A percentile compares a stretch with the other conserved stretches of the same genome.
Conservation (phyloP, 2,329 filamentous ascomycete species). For the Parastagonospora nodorum region DNA sequence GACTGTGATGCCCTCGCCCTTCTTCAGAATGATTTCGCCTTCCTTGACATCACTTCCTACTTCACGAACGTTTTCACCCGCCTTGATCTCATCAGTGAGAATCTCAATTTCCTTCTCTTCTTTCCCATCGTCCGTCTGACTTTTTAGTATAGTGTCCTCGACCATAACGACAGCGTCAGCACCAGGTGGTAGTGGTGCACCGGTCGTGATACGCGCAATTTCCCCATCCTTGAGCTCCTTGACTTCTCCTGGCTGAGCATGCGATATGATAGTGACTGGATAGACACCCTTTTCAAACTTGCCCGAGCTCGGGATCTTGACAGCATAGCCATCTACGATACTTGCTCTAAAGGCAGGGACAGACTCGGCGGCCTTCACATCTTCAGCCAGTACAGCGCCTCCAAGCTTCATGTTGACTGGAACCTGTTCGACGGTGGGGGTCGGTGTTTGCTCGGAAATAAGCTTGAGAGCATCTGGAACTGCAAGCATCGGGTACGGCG, state of each 20-base stretch:
- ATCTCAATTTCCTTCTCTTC: constrained; percentile 92
- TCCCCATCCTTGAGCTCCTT: constrained; percentile 71
- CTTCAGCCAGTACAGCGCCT: constrained; percentile 79
- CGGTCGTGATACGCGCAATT: constrained; percentile 90
- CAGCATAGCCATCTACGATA: constrained; percentile 94
- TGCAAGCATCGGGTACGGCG: constrained; percentile 89
- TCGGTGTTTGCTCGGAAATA: constrained; percentile 75
- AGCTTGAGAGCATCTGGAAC: constrained; percentile 79
- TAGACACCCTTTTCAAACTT: constrained; percentile 74
- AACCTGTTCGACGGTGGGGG: constrained; percentile 60
- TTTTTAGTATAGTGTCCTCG: constrained; percentile 82
- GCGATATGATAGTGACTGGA: constrained; percentile 83
- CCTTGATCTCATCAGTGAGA: constrained; percentile 72
- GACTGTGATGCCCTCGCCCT: constrained; percentile 81
- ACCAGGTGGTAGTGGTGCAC: constrained; percentile 84
- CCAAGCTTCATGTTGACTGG: constrained; percentile 70
- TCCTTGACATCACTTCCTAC: constrained; percentile 83
- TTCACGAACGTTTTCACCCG: constrained; percentile 88
- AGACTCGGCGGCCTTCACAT: constrained; percentile 77
- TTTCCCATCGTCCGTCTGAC: constrained; percentile 74
- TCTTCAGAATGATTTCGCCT: constrained; percentile 71
- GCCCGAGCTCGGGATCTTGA: constrained; percentile 41
- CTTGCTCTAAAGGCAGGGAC: constrained; percentile 95
- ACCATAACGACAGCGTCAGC: constrained; percentile 96
- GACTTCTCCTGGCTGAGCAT: constrained; percentile 75